A percentile compares a stretch with the other conserved stretches of the same genome.
Evolutionary conservation across 805 yeast species (phyloP).

Genomic region (Kodamaea hsintzibuensis): DNA sequence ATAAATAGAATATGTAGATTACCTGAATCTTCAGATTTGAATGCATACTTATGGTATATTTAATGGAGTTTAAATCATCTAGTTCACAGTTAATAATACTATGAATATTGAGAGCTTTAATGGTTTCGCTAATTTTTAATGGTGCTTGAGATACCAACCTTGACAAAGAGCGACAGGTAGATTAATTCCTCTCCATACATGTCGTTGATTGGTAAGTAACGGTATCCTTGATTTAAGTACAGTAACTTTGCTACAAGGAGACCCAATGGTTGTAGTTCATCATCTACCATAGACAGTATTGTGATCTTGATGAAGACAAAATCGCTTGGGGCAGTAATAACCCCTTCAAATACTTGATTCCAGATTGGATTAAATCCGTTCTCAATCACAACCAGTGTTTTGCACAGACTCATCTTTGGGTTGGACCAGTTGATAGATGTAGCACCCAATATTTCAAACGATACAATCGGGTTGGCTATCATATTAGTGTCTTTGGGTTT

Average conservation of each 20-base stretch:
- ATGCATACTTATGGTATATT: background rate
- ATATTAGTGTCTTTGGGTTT: conserved; percentile 55
- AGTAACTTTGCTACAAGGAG: conserved; percentile 58
- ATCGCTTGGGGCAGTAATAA: conserved; percentile 38
- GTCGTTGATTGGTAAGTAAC: conserved; percentile 79
- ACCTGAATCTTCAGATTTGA: background rate
- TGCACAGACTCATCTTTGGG: conserved; percentile 12
- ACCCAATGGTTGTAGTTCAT: conserved; percentile 47
- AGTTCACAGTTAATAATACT: too few species aligned
- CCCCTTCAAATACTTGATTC: conserved; percentile 56
- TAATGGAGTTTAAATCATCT: too few species aligned
- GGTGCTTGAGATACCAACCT: conserved; percentile 15
- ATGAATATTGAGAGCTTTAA: too few species aligned
- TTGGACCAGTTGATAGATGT: conserved; percentile 24
- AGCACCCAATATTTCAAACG: conserved; percentile 59
- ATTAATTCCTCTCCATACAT: conserved; percentile 73
- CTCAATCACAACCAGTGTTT: conserved; percentile 39
- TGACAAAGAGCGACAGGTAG: conserved; percentile 52
- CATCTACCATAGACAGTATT: conserved; percentile 13
- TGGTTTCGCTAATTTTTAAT: background rate
- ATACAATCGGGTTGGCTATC: conserved; percentile 60
- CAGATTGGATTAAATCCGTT: conserved; percentile 91
- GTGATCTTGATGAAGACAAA: conserved; percentile 57
- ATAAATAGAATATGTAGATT: background rate
- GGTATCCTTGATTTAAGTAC: conserved; percentile 73